Evolutionary conservation across 176 grass and related monocot genomes (phyloP).

Genomic region (Oropetium thomaeum): DNA sequence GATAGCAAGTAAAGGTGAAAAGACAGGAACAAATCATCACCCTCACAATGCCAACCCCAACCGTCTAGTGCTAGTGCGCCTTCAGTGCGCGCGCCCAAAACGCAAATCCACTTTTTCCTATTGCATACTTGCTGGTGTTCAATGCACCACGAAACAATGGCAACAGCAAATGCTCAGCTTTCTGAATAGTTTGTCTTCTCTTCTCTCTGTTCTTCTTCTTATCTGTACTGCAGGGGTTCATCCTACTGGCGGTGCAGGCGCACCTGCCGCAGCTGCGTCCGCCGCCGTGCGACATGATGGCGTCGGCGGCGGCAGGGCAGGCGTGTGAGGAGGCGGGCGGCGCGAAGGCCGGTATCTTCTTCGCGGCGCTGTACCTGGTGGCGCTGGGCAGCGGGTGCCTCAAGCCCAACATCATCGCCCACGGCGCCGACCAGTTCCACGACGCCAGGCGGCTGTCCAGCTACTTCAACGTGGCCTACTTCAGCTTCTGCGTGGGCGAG

Average conservation of each 20-base stretch:
- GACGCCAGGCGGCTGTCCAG: conserved; percentile 49
- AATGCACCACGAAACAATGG: conserved; percentile 16
- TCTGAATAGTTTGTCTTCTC: neutral
- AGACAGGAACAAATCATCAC: conserved; percentile 42
- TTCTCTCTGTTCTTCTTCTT: neutral
- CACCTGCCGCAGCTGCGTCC: conserved; percentile 82
- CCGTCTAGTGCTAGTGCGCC: conserved; percentile 49
- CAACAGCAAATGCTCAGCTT: conserved; percentile 18
- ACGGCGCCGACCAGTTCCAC: conserved; percentile 75
- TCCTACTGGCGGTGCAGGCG: conserved; percentile 70
- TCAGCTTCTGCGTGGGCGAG: conserved; percentile 92
- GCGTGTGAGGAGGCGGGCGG: conserved; percentile 55
- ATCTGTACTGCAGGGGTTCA: conserved; percentile 56
- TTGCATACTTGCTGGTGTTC: neutral
- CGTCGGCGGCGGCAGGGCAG: conserved; percentile 1
- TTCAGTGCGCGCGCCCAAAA: conserved; percentile 38
- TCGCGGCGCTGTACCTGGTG: conserved; percentile 80
- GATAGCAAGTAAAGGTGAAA: conserved; percentile 30
- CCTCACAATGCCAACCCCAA: conserved; percentile 15
- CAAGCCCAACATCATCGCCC: conserved; percentile 87
- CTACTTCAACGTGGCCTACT: conserved; percentile 92
- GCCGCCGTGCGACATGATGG: conserved; percentile 71
- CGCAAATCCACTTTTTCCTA: conserved; percentile 13
- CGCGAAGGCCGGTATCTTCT: conserved; percentile 64
- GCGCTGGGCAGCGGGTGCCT: conserved; percentile 86